phyloP scores from a whole-genome alignment of 139 green algal genomes.

The Chlorella sp. region DNA sequence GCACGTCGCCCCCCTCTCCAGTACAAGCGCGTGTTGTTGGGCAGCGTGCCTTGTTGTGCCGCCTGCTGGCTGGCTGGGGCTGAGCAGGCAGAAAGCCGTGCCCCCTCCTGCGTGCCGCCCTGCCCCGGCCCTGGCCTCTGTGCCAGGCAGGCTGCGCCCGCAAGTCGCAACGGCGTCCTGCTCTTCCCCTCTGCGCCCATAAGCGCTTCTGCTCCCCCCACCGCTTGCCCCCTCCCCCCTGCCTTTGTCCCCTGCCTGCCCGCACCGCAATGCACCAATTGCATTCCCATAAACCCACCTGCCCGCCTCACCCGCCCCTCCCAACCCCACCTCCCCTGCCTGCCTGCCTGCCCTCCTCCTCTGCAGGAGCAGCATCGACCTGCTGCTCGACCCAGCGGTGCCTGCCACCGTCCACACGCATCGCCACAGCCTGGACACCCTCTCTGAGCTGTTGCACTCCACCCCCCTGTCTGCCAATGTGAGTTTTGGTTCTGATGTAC shows the following conservation, averaged over 20 bases:
- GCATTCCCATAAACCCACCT: not conserved
- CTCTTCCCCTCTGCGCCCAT: not conserved
- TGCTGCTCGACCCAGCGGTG: slow-evolving; percentile 11
- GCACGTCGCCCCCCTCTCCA: not conserved
- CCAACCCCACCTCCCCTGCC: not conserved
- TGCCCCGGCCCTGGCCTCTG: too few species aligned
- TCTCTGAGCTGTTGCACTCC: not conserved
- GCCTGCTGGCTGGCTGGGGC: too few species aligned
- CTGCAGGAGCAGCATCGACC: slow-evolving; percentile 29
- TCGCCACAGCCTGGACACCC: slow-evolving; percentile 25
- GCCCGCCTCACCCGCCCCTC: not conserved
- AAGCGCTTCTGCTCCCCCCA: not conserved
- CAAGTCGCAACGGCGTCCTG: too few species aligned
- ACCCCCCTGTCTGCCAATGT: not conserved
- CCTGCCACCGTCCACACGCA: not conserved
- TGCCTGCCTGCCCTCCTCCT: not conserved
- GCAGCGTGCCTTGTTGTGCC: too few species aligned
- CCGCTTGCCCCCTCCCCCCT: not conserved
- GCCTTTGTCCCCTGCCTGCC: not conserved
- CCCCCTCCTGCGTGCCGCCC: not conserved
- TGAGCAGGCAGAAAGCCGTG: not conserved
- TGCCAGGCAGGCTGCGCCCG: too few species aligned
- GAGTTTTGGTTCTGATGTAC: not conserved
- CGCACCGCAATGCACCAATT: not conserved
- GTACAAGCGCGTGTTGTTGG: too few species aligned